A percentile compares a stretch with the other conserved stretches of the same genome.
Evolutionary conservation across 768 basidiomycete genomes (phyloP).

Genomic region (Polyporus arcularius): DNA sequence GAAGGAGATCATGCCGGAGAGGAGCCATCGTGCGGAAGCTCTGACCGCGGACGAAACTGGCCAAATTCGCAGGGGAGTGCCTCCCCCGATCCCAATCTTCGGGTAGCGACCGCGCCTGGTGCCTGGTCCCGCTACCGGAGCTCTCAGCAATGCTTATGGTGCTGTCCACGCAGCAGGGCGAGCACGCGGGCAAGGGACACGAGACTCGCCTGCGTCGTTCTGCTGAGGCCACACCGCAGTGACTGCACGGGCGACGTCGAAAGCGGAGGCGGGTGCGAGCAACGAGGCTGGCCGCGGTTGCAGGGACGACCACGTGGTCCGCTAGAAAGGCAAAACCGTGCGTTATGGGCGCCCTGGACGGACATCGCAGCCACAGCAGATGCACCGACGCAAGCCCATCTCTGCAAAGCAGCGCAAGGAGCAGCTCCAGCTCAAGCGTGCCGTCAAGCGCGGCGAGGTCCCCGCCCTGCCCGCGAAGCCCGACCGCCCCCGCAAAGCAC

Average conservation of each 20-base stretch:
- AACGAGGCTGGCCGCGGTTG: no score
- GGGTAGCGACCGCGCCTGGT: conserved; percentile 37
- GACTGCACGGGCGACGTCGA: no score
- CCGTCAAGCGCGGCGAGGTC: conserved; percentile 79
- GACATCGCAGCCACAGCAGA: no score
- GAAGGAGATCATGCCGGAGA: conserved; percentile 5
- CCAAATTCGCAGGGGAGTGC: conserved; percentile 18
- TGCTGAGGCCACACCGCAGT: no score
- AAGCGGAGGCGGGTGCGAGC: no score
- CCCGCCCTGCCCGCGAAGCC: conserved; percentile 32
- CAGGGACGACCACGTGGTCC: no score
- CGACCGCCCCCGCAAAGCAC: conserved; percentile 30
- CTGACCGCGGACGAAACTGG: conserved; percentile 2
- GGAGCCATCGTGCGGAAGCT: not conserved
- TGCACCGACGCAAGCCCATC: conserved; percentile 44
- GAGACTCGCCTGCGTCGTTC: no score
- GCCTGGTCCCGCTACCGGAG: not conserved
- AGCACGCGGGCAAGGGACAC: no score
- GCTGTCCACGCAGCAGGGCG: no score
- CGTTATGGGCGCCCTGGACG: no score
- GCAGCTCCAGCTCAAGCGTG: conserved; percentile 76
- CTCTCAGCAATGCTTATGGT: not conserved
- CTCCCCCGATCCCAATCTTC: conserved; percentile 32
- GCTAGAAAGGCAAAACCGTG: no score
- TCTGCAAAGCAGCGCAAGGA: conserved; percentile 72